Conservation (phyloP, 225 moss, liverwort and hornwort genomes). For the Polytrichum commune region DNA sequence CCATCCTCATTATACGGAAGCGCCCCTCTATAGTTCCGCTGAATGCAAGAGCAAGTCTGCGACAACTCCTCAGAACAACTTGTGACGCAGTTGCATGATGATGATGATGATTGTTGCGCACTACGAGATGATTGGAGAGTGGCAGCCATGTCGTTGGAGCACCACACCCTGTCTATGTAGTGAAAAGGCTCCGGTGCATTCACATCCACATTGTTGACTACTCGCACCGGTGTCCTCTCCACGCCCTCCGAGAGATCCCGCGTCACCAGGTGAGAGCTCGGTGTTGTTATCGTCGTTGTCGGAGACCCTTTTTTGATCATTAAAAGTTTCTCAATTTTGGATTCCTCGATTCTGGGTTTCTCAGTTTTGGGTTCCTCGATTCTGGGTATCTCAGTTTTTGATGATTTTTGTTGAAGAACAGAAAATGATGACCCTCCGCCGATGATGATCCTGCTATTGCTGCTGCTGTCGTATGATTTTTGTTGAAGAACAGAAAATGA, state of each 20-base stretch:
- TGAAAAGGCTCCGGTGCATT: constrained; percentile 39
- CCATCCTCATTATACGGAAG: constrained; percentile 74
- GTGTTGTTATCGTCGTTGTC: constrained; percentile 1
- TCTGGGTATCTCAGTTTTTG: neutral
- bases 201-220: constrained; percentile 50
- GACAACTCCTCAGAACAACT: constrained; percentile 34
- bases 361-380: neutral
- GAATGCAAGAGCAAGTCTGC: constrained; percentile 40
- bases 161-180: constrained; percentile 41
- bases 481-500: no score
- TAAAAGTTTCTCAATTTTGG: neutral
- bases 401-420: no score
- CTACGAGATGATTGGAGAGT: no score
- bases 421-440: no score
- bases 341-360: neutral
- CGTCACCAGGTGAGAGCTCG: constrained; percentile 20
- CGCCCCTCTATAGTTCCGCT: constrained; percentile 36
- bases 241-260: constrained; percentile 49
- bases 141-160: constrained; percentile 11
- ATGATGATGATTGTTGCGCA: no score
- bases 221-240: constrained; percentile 55
- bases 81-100: constrained; percentile 42
- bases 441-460: no score
- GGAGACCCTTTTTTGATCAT: neutral
- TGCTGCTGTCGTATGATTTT: neutral